Conservation (phyloP, 129 eudicot species). For the Artemisia tridentata region DNA sequence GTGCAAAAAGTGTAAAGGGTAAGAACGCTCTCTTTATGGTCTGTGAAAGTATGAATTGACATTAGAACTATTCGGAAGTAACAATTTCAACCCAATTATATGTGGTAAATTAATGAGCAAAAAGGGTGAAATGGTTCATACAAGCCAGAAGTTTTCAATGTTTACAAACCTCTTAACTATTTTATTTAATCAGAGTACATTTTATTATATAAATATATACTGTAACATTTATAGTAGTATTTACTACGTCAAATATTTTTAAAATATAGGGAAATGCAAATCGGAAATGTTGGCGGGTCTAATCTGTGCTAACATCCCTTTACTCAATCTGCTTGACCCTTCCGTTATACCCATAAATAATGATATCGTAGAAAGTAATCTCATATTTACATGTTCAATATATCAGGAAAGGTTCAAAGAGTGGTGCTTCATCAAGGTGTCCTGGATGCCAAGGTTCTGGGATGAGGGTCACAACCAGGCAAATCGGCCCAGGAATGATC, state of each 20-base stretch:
- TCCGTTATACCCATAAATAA: background rate
- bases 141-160: too few species aligned
- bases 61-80: background rate
- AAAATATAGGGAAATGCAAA: too few species aligned
- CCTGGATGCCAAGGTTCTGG: conserved; percentile 81
- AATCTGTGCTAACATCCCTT: background rate
- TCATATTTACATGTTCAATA: conserved; percentile 10
- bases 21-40: conserved; percentile 5
- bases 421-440: conserved; percentile 62
- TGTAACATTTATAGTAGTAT: too few species aligned
- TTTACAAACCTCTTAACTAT: too few species aligned
- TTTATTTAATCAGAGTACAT: too few species aligned
- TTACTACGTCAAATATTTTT: too few species aligned
- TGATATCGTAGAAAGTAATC: background rate
- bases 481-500: conserved; percentile 70
- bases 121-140: background rate
- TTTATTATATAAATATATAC: too few species aligned
- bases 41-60: background rate
- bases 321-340: background rate
- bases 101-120: background rate
- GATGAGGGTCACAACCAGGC: conserved; percentile 50
- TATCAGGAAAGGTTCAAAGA: conserved; percentile 77
- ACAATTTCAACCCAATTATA: background rate
- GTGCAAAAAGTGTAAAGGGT: conserved; percentile 85
- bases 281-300: background rate